These are phyloP conservation scores for Peronospora belbahrii DNA, from an alignment of 352 stramenopile species.

Conservation along the genomic window DNA sequence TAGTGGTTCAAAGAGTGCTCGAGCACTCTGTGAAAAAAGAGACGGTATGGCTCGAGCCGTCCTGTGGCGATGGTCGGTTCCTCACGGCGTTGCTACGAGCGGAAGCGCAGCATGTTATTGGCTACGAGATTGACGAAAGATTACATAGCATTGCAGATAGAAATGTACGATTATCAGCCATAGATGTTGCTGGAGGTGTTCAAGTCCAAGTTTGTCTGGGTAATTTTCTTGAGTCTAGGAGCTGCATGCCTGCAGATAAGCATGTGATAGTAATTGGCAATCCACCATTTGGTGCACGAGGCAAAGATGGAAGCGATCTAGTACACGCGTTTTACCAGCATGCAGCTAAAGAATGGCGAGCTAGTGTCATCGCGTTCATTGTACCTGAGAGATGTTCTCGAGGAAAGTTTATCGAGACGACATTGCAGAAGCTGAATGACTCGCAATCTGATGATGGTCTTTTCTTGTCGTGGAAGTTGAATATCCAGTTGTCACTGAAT, in stretches of 20 bases:
- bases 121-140: constrained; percentile 48
- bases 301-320: constrained; percentile 29
- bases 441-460: not conserved
- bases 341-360: constrained; percentile 36
- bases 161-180: constrained; percentile 8
- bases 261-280: constrained; percentile 52
- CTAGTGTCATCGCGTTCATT: constrained; percentile 56
- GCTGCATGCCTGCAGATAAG: constrained; percentile 1
- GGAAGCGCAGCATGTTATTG: constrained; percentile 38
- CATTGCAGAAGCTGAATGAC: constrained; percentile 24
- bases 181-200: not conserved
- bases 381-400: constrained; percentile 52
- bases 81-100: constrained; percentile 29
- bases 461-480: constrained; percentile 23
- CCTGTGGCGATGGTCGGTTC: constrained; percentile 61
- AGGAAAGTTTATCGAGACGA: constrained; percentile 30
- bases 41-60: constrained; percentile 60
- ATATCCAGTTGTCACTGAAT: constrained; percentile 23
- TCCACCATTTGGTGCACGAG: constrained; percentile 50
- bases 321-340: constrained; percentile 51
- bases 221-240: constrained; percentile 49
- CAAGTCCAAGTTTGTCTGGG: constrained; percentile 25
- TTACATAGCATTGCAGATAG: constrained; percentile 18
- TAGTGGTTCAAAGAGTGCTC: constrained; percentile 28
- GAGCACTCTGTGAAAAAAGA: constrained; percentile 14